Percentiles rank a stretch among this genome's conserved stretches.
Conservation (phyloP, 2,329 filamentous ascomycete genomes). For the Talaromyces verruculosus region DNA sequence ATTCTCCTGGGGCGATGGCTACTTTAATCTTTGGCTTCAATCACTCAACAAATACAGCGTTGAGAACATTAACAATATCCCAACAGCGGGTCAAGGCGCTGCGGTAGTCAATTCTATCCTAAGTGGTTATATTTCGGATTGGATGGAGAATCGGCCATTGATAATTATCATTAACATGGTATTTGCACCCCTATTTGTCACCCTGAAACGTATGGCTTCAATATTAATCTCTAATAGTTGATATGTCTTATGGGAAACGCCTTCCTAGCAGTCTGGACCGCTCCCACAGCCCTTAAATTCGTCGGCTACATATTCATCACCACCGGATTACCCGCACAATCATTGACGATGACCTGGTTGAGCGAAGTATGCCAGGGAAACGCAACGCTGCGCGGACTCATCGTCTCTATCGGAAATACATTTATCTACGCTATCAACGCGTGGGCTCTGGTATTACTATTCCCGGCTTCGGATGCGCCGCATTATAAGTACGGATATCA, state of each 20-base stretch:
- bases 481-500: constrained; percentile 17
- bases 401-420: constrained; percentile 12
- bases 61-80: constrained; percentile 12
- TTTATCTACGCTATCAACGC: constrained; percentile 12
- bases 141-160: constrained; percentile 6
- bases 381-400: neutral
- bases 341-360: constrained; percentile 14
- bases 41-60: constrained; percentile 9
- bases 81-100: constrained; percentile 5
- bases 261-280: constrained; percentile 13
- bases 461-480: constrained; percentile 5
- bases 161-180: constrained; percentile 11
- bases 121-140: constrained; percentile 6
- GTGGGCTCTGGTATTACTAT: constrained; percentile 8
- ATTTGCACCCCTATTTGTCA: neutral
- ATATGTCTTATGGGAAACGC: constrained; percentile 10
- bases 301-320: constrained; percentile 17
- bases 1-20: constrained; percentile 16
- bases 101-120: constrained; percentile 9
- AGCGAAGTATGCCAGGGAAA: constrained; percentile 12
- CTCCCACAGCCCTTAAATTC: constrained; percentile 11
- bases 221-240: neutral
- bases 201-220: neutral
- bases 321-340: constrained; percentile 9
- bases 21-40: constrained; percentile 3